A percentile compares a stretch with the other conserved stretches of the same genome.
phyloP scores from a whole-genome alignment of 768 basidiomycete species.

The Tricholoma flavovirens region DNA sequence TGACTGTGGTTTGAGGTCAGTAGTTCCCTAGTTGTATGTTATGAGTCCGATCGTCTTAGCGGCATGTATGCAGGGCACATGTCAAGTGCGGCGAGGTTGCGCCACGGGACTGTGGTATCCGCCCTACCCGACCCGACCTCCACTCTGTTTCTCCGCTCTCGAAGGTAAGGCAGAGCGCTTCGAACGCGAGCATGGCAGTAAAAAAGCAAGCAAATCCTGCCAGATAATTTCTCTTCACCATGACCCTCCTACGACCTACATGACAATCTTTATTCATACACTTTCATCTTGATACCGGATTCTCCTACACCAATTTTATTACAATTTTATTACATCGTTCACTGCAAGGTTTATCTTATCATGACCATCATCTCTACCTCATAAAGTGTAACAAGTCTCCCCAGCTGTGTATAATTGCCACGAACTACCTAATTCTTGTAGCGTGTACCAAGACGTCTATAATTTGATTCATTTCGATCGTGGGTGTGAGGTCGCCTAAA shows the following conservation, averaged over 20 bases:
- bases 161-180: conserved; percentile 33
- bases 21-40: conserved; percentile 5
- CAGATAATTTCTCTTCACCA: conserved; percentile 10
- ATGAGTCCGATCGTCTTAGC: conserved; percentile 5
- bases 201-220: conserved; percentile 24
- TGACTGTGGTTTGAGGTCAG: conserved; percentile 75
- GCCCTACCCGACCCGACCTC: conserved; percentile 28
- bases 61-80: conserved; percentile 51
- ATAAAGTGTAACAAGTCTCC: background rate
- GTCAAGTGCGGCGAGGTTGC: conserved; percentile 83
- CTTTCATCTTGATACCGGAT: background rate
- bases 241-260: conserved; percentile 2
- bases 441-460: background rate
- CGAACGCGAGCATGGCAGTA: conserved; percentile 24
- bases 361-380: background rate
- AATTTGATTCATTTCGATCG: background rate
- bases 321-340: too few relatives aligned
- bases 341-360: background rate
- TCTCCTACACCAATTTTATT: background rate
- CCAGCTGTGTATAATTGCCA: background rate
- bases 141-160: conserved; percentile 33
- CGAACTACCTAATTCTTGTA: background rate
- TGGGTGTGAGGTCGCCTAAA: too few relatives aligned
- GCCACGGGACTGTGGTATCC: conserved; percentile 72
- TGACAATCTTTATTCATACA: background rate